These are phyloP conservation scores for Sporobolus alterniflorus DNA, from an alignment of 202 grass and related monocot species.

Conservation along the genomic window DNA sequence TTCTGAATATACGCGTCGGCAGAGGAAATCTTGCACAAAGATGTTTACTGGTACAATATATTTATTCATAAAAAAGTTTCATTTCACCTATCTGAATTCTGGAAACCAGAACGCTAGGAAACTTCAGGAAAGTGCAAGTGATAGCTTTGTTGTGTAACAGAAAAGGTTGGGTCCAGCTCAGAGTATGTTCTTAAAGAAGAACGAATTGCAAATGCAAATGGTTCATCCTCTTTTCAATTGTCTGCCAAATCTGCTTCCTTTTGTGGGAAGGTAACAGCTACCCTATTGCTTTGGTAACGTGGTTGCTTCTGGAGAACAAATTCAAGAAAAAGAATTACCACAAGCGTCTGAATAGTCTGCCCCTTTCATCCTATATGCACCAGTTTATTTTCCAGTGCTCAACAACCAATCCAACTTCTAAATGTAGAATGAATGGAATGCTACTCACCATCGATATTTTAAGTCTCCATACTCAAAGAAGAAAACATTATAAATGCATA, in stretches of 20 bases:
- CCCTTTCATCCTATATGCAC: not conserved
- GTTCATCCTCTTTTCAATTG: not conserved
- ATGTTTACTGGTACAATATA: too few relatives aligned
- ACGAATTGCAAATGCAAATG: not conserved
- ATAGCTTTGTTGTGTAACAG: not conserved
- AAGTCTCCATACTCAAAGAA: not conserved
- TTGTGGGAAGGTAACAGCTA: not conserved
- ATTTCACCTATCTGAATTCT: too few relatives aligned
- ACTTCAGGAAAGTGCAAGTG: not conserved
- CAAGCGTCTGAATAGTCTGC: not conserved
- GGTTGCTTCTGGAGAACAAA: slow-evolving; percentile 4
- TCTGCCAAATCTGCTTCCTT: not conserved
- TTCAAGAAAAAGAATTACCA: not conserved
- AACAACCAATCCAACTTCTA: too few relatives aligned
- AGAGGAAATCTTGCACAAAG: too few relatives aligned
- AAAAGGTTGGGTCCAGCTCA: not conserved
- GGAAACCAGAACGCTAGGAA: not conserved
- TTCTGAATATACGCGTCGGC: not conserved
- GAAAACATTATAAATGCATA: not conserved
- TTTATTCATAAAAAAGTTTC: not conserved
- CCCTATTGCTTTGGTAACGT: not conserved
- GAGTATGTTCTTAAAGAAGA: slow-evolving; percentile 19
- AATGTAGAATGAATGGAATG: not conserved
- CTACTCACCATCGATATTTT: not conserved
- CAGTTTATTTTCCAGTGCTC: not conserved